phyloP scores from a whole-genome alignment of 225 moss, liverwort and hornwort species.

The Antitrichia curtipendula region DNA sequence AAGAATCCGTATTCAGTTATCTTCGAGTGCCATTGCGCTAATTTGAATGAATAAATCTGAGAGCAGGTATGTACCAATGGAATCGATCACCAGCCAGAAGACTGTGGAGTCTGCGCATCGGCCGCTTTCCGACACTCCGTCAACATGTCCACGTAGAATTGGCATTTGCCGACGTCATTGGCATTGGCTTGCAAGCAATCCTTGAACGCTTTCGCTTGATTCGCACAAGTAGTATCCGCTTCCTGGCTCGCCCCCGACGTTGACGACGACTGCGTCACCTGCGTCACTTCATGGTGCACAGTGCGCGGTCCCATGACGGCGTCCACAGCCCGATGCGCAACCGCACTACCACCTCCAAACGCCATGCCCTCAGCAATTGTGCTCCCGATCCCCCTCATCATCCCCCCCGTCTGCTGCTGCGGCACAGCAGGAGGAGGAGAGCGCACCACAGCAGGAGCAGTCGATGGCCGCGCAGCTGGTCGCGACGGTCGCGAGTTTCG shows the following conservation, averaged over 20 bases:
- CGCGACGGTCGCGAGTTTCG: conserved; percentile 17
- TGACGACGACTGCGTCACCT: conserved; percentile 7
- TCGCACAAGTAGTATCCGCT: conserved; percentile 1
- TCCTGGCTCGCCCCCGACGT: background rate
- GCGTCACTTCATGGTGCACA: conserved; percentile 16
- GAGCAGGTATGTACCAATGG: background rate
- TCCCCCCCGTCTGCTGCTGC: conserved; percentile 10
- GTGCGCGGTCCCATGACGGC: conserved; percentile 30
- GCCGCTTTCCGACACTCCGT: conserved; percentile 23
- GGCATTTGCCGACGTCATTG: conserved; percentile 31
- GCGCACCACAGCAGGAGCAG: background rate
- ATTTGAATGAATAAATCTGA: background rate
- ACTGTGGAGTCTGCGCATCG: background rate
- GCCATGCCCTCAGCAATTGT: conserved; percentile 41
- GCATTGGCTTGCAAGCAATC: conserved; percentile 38
- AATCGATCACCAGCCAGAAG: background rate
- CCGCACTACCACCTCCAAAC: conserved; percentile 33
- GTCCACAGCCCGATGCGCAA: conserved; percentile 42
- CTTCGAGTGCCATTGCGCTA: background rate
- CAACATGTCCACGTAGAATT: conserved; percentile 41
- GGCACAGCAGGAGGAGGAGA: background rate
- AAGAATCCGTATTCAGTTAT: background rate
- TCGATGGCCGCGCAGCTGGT: conserved; percentile 13
- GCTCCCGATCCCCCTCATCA: conserved; percentile 20
- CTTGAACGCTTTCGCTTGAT: conserved; percentile 34